Base-by-base conservation (phyloP, 148 eudicot species). In the Tetragonia tetragonoides region DNA sequence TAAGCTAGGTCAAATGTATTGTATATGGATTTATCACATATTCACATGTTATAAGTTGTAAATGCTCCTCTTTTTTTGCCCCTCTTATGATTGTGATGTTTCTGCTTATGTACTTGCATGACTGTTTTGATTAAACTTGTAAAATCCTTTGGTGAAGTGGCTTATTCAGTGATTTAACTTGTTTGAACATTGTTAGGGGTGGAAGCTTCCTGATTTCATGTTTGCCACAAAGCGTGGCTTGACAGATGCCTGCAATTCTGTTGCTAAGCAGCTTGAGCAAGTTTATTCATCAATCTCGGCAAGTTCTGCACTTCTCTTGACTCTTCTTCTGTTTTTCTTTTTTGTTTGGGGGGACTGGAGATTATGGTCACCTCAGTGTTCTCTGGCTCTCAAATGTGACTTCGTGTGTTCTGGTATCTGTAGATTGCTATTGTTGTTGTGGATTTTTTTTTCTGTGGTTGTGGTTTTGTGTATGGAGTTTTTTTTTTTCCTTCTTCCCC, bases 221-320 rank as follows among this genome's bases (percentile, higher is more conserved):
- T 91, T 93, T 83, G 97, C 95, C 54, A 93, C 97, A 38, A 90
- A 74, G 84, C 97, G 97, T 23, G 77, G 93, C 78, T 80, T 95
- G 72, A 80, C 88, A 54, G 97, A 93, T 86, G 97, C 99, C 51
- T 85, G 93, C 76, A 59, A 82, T 42, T 47, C 88, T 81, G 85
- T 95, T 44, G 86, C 87, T 39, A 87, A 87, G 77, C 85, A 91
- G 78, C 93, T 91, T 66, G 95, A 93, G 80, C 80, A 70, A 73
- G 95, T 91, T 85, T 91, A 87, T 88, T 81, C 88, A 18, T 81
- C 91, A 37, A 76, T 93, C 24, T 68, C 86, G 85, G 99, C 57
- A 86, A 83, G 89, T 87, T 84, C 69, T 37, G 59, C 12, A 38
- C 75, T 24, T 57, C 56, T 68, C 54, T 47, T 82, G 42, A n/a